Evolutionary conservation across 2,329 filamentous ascomycete genomes (phyloP).

Genomic region (Neophaeococcomyces aloes): DNA sequence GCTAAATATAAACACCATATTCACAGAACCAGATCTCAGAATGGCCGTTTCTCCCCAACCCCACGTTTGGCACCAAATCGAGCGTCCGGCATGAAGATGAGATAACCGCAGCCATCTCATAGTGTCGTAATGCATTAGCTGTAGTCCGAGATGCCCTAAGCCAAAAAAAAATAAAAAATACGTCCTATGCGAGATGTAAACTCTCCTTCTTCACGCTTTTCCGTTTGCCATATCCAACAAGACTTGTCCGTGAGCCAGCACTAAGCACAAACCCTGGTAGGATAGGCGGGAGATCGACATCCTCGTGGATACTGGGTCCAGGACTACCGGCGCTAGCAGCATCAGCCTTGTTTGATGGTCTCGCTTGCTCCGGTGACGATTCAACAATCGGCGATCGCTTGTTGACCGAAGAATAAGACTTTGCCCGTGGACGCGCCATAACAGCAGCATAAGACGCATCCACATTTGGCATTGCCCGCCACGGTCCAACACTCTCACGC

Average conservation of each 20-base stretch:
- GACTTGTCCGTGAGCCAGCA: constrained; percentile 30
- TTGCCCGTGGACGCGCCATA: neutral
- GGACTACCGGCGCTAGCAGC: constrained; percentile 15
- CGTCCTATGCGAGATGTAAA: neutral
- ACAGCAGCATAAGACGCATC: constrained; percentile 13
- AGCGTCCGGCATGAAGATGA: no score
- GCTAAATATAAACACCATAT: constrained; percentile 1
- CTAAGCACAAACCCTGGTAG: constrained; percentile 35
- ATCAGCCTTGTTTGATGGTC: constrained; percentile 9
- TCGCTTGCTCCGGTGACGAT: constrained; percentile 10
- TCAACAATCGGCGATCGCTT: constrained; percentile 23
- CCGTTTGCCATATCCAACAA: constrained; percentile 22
- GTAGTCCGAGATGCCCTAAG: neutral
- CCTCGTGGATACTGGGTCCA: constrained; percentile 19
- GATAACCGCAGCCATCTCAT: neutral
- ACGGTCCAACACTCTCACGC: constrained; percentile 11
- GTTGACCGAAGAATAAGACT: constrained; percentile 5
- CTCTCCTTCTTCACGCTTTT: constrained; percentile 18
- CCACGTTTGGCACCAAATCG: no score
- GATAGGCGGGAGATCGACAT: constrained; percentile 18
- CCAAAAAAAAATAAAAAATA: neutral
- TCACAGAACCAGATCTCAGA: neutral
- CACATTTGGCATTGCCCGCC: constrained; percentile 20
- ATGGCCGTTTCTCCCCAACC: neutral
- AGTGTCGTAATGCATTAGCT: neutral